Evolutionary conservation across 2,329 filamentous ascomycete species (phyloP), one percentile per base, ranked within the genome.

Genomic region (Colletotrichum chrysophilum): DNA sequence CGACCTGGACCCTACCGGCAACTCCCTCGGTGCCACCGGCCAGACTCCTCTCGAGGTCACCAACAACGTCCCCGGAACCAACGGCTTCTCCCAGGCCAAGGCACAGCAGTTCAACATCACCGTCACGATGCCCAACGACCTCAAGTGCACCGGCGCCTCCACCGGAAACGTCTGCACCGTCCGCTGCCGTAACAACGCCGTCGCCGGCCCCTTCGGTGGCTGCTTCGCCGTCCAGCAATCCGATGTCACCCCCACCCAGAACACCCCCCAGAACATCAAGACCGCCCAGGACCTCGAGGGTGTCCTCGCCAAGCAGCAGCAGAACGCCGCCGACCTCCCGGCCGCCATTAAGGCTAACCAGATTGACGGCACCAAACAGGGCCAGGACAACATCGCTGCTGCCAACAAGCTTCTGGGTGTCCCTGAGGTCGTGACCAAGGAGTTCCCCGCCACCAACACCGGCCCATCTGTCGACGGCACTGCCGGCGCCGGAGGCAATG

Each of bases 81-180:
- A 92, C 72, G 90, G 90, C 16, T 86, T 92, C 72, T 91, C 89
- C 0, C 89, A 91, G 78, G 88, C 84, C 70, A 91, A 91, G 82
- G 85, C 86, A 2, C 83, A 89, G 79, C 83, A 89, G n/a, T 91
- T 93, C 80, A 87, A 88, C 78, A 88, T 93, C 77, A 89, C 87
- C 5, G 86, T 91, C 10, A 84, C 85, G 65, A 87, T 91, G 88
- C 90, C 90, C 3, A 78, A 84, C 30, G 80, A 86, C 56, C 82
- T 91, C 38, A 82, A 83, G 62, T 91, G 89, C 81, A 86, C 83
- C 30, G 90, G 90, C 76, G 88, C 84, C 9, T 90, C 90, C 0
- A 90, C 90, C 3, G 91, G 91, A 58, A 89, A 91, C 70, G 79
- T 91, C 52, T 91, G 90, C 85, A 92, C 90, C 1, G 85, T 92